Base-by-base conservation (phyloP, 495 filamentous ascomycete species). In the Aspergillus biplanus region DNA sequence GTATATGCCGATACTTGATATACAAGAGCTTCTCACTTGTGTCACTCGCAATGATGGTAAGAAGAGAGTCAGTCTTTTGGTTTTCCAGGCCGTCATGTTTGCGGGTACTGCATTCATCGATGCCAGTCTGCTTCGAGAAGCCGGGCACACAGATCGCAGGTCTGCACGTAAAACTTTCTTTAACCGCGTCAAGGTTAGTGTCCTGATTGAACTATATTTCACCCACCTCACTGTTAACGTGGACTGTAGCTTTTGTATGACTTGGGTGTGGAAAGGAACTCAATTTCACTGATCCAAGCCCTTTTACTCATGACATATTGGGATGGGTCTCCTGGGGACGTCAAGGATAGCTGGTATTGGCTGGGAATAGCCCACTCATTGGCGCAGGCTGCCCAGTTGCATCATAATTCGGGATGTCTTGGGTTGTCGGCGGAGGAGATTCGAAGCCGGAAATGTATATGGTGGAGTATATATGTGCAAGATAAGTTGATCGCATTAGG, bases 261-360 rank as follows among this genome's bases (percentile, higher is more conserved):
- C 7, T 58, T 67, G 15, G 64, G 64, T 16, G 18, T 33, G 5
- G 67, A 69, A 44, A 46, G 64, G 18, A 50, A 66, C 37, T 42
- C 39, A 9, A 13, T 69, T 13, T 32, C 48, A 3, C 16, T 61
- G 5, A 33, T 67, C 9, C 67, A 69, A 34, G 50, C 56, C 35
- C 56, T 69, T 5, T 52, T 69, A 1, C 61, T 69, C 11, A 64
- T 69, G 61, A 67, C 61, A 11, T 64, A 69, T 32, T 69, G 67
- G 67, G 53, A 64, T 34, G 61, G 64, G 13, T 52, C 49, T 13
- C 64, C 67, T 4, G 53, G 63, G 0, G 37, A 37, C 18, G 16
- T 49, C 32, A 66, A 69, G 56, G 61, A 67, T 44, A 57, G 60
- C 7, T 56, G 64, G 6, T 56, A 67, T 31, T 69, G 67, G 67